Evolutionary conservation across 371 early-diverging fungal species (phyloP), one percentile per base, ranked within the genome.

Genomic region (Lichtheimia ornata): DNA sequence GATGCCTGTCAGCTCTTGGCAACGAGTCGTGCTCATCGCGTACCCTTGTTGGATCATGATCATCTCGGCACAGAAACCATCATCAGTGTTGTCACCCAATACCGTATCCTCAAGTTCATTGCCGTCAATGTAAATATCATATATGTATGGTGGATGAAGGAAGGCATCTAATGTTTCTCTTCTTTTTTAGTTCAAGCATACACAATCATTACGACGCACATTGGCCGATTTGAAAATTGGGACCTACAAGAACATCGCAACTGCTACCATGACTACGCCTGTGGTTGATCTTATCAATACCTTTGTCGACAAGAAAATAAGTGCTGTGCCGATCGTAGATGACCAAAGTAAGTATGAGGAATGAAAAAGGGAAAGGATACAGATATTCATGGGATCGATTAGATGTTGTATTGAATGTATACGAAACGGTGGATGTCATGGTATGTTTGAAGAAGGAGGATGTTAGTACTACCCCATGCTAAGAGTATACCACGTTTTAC

Each of bases 391-490:
- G 27, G 27, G 1, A 11, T 56, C 45, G 20, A 12, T 25, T 44
- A 64, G 64, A 84, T 25, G 83, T 84, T 0, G 91, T 97, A 11
- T 63, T 97, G 40, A 95, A 98, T 69, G 96, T 96, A 44, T 97
- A 94, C 73, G 96, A 95, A 69, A 91, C 94, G 30, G 91, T 93
- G 17, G 98, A 98, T 79, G 92, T 96, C 27, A 88, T 96, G 86
- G 91, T 95, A 84, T 62, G 80, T 30, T n/a, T 27, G 20, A 49
- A 30, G 0, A n/a, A 44, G 0, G 17, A 45, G 41, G 41, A 27
- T 7, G 1, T 42, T n/a, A n/a, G 27, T 44, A 12, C 9, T 45
- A 12, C 14, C 7, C 4, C 13, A 4, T 30, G 18, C n/a, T 35
- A 58, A 25, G 22, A 13, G 50, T 17, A 18, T 17, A 27, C 13